Percentiles rank a stretch among this genome's conserved stretches.
Conservation (phyloP, 352 stramenopile genomes). For the Phytophthora capsici region DNA sequence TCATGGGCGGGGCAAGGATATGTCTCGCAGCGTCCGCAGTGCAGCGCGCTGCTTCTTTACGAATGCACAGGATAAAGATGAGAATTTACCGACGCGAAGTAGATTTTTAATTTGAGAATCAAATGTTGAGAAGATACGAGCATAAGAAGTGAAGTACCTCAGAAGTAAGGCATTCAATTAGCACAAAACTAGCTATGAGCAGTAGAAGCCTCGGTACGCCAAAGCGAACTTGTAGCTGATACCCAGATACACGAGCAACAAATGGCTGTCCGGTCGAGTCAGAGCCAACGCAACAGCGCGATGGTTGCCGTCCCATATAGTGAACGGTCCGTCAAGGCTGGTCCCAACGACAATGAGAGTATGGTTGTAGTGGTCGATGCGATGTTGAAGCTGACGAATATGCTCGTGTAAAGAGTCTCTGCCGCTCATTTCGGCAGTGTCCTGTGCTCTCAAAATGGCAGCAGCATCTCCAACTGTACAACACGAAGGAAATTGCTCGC, state of each 20-base stretch:
- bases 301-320: constrained; percentile 50
- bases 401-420: constrained; percentile 19
- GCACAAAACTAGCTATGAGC: constrained; percentile 27
- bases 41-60: too few relatives aligned
- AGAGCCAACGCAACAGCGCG: constrained; percentile 35
- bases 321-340: constrained; percentile 35
- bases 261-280: constrained; percentile 15
- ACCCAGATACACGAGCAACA: constrained; percentile 37
- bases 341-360: constrained; percentile 34
- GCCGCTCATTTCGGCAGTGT: not conserved
- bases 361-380: constrained; percentile 37
- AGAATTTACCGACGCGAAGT: too few relatives aligned
- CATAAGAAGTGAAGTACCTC: too few relatives aligned
- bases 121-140: too few relatives aligned
- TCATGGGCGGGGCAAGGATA: constrained; percentile 3
- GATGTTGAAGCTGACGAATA: constrained; percentile 34
- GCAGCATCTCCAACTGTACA: constrained; percentile 31
- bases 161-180: too few relatives aligned
- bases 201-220: constrained; percentile 33
- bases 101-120: too few relatives aligned
- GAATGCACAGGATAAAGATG: too few relatives aligned
- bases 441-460: constrained; percentile 10
- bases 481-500: constrained; percentile 30
- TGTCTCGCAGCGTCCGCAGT: not conserved
- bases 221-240: constrained; percentile 30